Base-by-base conservation (phyloP, 805 yeast species). In the Saturnispora besseyi region DNA sequence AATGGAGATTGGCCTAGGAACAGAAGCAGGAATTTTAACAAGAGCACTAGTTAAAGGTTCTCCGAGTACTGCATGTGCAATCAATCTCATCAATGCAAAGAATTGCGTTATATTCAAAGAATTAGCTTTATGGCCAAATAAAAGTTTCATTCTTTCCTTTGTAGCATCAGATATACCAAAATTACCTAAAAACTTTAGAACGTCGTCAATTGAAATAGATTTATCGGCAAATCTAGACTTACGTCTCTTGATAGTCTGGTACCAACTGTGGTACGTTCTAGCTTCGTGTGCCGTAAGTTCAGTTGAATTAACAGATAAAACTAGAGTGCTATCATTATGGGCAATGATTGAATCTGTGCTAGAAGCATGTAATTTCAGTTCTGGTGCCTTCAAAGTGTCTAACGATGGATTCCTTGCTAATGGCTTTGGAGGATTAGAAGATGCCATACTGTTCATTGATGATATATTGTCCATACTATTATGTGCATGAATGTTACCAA, bases 201-300 rank as follows among this genome's bases (percentile, higher is more conserved):
- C 86, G 62, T 93, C 98, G 10, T 73, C 76, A 54, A 91, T 68
- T 4, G 81, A 73, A 7, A 91, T 80, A 31, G 86, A 56, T 53
- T 82, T 74, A 41, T 81, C 75, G 36, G 81, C 81, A 42, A 48
- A 41, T n/a, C 50, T 34, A 4, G 33, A 21, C 54, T 84, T 84
- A 48, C 90, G 76, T 42, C 85, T 74, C 34, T 85, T 75, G 31
- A 91, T 79, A 60, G 87, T 90, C 56, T 88, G 84, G 64, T 90
- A 91, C 99, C 99, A 91, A 56, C 96, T 73, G 57, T 91, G 77
- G 65, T 91, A 91, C 1, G 96, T 85, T 59, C 83, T 79, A 11
- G 81, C 77, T 65, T 91, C 99, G 50, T 84, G 85, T 18, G 75
- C 74, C 0, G 96, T 77, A 43, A 91, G 73, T 51, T 87, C 87